These are phyloP conservation scores for Colletotrichum australisinense DNA, from an alignment of 2,329 filamentous ascomycete species.

Conservation along the genomic window DNA sequence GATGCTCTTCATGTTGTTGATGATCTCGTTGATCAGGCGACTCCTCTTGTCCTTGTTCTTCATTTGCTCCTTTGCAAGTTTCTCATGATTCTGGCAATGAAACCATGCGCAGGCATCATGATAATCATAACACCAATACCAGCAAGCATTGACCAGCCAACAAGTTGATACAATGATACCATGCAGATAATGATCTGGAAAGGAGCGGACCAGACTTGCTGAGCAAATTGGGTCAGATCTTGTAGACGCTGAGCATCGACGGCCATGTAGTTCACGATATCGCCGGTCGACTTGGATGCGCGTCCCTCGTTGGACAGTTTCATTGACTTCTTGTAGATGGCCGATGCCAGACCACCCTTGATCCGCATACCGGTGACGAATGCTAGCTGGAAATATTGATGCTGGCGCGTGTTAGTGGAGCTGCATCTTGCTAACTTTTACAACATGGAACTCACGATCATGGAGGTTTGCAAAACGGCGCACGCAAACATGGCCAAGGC, in stretches of 20 bases:
- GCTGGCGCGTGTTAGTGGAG: conserved; percentile 50
- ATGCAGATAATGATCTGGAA: conserved; percentile 98
- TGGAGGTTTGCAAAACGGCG: conserved; percentile 86
- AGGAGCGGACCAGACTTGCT: conserved; percentile 95
- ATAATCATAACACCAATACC: conserved; percentile 95
- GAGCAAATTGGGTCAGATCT: conserved; percentile 93
- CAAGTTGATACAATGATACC: conserved; percentile 93
- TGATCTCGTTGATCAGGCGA: conserved; percentile 93
- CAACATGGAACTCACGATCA: conserved; percentile 62
- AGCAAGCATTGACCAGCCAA: conserved; percentile 94
- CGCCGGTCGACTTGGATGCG: conserved; percentile 88
- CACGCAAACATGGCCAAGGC: conserved; percentile 92
- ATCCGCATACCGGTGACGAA: conserved; percentile 98
- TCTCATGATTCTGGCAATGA: conserved; percentile 94
- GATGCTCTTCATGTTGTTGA: conserved; percentile 99
- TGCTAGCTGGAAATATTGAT: conserved; percentile 96
- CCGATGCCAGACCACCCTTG: conserved; percentile 88
- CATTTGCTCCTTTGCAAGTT: conserved; percentile 95
- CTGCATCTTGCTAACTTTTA: background rate
- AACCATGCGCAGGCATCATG: conserved; percentile 96
- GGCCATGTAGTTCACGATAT: conserved; percentile 99
- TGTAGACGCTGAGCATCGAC: conserved; percentile 96
- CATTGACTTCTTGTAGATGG: conserved; percentile 93
- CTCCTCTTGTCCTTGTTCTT: conserved; percentile 98
- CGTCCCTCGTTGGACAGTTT: conserved; percentile 93